Evolutionary conservation across 2,329 filamentous ascomycete genomes (phyloP).

Genomic region (Ophiostoma pallidulum): DNA sequence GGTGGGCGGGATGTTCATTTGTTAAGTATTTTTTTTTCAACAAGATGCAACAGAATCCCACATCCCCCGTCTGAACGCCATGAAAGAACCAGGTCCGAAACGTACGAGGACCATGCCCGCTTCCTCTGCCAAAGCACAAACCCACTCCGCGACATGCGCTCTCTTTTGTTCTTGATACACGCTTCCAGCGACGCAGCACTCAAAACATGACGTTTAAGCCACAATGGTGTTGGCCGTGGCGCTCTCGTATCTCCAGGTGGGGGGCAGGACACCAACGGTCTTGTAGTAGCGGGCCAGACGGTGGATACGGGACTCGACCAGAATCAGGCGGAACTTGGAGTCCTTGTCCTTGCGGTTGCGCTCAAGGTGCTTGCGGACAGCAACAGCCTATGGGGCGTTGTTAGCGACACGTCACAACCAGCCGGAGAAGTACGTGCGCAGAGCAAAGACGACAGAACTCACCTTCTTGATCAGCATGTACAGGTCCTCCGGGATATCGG

Average conservation of each 20-base stretch:
- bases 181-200: neutral
- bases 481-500: constrained; percentile 97
- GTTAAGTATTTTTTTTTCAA: neutral
- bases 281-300: constrained; percentile 96
- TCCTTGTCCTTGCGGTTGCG: constrained; percentile 99
- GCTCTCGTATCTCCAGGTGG: constrained; percentile 98
- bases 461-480: constrained; percentile 99
- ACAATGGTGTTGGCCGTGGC: constrained; percentile 92
- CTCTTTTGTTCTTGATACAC: neutral
- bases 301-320: constrained; percentile 99
- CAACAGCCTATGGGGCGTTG: constrained; percentile 57
- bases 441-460: constrained; percentile 17
- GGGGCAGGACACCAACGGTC: constrained; percentile 74
- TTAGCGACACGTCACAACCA: too few species aligned
- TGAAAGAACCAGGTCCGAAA: neutral
- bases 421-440: too few species aligned
- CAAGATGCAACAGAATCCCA: neutral
- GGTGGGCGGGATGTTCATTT: neutral
- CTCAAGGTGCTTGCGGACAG: constrained; percentile 99
- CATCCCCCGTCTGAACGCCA: constrained; percentile 8
- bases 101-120: neutral
- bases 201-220: constrained; percentile 52
- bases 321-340: constrained; percentile 99
- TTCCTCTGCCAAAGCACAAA: too few species aligned
- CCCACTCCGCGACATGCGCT: neutral